Percentiles rank a stretch among this genome's conserved stretches.
Evolutionary conservation across 257 asterid species (phyloP).

Genomic region (Nicotiana otophora): DNA sequence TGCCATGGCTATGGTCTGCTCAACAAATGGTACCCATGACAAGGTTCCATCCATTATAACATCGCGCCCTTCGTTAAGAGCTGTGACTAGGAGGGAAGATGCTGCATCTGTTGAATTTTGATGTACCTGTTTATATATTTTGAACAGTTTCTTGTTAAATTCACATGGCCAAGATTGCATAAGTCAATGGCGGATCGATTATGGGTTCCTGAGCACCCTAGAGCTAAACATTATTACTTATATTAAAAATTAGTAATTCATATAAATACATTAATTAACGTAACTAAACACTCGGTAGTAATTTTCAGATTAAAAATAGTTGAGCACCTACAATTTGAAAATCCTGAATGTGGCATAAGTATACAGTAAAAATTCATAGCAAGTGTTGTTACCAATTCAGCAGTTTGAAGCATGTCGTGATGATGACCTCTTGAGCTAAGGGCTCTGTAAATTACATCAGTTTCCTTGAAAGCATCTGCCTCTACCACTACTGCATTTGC

Average conservation of each 20-base stretch:
- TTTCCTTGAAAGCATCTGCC: conserved; percentile 97
- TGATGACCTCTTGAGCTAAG: conserved; percentile 81
- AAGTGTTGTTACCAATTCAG: conserved; percentile 45
- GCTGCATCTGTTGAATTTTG: conserved; percentile 95
- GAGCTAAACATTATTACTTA: no score
- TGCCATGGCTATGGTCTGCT: conserved; percentile 85
- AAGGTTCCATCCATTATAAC: conserved; percentile 98
- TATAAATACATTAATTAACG: no score
- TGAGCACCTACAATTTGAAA: no score
- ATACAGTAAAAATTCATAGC: background rate
- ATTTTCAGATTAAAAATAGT: no score
- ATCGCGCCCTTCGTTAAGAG: conserved; percentile 89
- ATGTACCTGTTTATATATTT: conserved; percentile 53
- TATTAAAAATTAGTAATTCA: no score
- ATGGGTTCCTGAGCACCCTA: no score
- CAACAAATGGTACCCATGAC: conserved; percentile 93
- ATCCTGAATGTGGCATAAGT: no score
- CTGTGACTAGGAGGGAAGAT: conserved; percentile 84
- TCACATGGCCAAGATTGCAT: no score
- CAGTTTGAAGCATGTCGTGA: conserved; percentile 93
- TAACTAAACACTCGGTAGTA: no score
- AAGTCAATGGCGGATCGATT: no score
- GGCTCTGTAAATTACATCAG: conserved; percentile 80
- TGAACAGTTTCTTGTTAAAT: background rate
- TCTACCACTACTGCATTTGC: conserved; percentile 82